Evolutionary conservation across 306 rosid genomes (phyloP).

Genomic region (Vicia sativa): DNA sequence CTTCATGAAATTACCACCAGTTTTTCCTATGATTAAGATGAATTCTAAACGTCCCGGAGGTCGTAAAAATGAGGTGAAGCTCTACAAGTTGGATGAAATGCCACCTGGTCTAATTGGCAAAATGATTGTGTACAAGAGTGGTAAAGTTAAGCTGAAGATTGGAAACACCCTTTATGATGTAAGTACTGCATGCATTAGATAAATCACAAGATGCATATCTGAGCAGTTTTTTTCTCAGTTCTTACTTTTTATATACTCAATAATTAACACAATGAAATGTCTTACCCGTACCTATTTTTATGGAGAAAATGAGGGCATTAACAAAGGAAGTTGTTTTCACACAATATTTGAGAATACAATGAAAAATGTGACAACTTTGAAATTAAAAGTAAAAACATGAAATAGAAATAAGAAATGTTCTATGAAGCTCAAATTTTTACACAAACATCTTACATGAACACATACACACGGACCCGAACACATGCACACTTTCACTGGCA

Average conservation of each 20-base stretch:
- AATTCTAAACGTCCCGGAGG: slow-evolving; percentile 39
- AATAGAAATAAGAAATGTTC: not conserved
- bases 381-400: not conserved
- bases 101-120: slow-evolving; percentile 83
- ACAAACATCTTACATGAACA: no score
- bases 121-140: slow-evolving; percentile 80
- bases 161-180: slow-evolving; percentile 81
- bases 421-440: no score
- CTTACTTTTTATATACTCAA: slow-evolving; percentile 1
- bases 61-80: slow-evolving; percentile 31
- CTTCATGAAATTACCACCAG: slow-evolving; percentile 64
- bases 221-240: slow-evolving; percentile 13
- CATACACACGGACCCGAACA: no score
- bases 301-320: not conserved
- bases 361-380: slow-evolving; percentile 1
- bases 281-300: not conserved
- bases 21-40: slow-evolving; percentile 48
- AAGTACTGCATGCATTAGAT: slow-evolving; percentile 44
- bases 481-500: no score
- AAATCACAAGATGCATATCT: slow-evolving; percentile 14
- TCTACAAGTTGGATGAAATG: slow-evolving; percentile 50
- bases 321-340: not conserved
- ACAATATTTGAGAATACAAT: not conserved
- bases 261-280: slow-evolving; percentile 7
- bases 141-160: slow-evolving; percentile 75